These are phyloP conservation scores for Penicillium sp. DNA, from an alignment of 2,329 filamentous ascomycete species.

Conservation along the genomic window DNA sequence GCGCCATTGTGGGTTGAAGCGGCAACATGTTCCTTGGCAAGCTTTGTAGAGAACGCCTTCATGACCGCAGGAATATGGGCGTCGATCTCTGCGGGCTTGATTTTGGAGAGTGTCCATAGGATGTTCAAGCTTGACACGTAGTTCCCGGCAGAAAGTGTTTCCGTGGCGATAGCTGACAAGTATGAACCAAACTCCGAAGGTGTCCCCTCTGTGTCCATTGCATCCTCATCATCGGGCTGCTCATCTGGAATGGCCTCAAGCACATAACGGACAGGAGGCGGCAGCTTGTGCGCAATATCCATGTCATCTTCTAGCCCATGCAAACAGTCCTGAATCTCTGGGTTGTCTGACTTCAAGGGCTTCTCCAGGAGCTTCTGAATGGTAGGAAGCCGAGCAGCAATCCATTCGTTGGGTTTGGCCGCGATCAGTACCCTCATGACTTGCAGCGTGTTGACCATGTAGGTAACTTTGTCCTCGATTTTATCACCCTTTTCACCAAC, in stretches of 20 bases:
- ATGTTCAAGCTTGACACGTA: conserved; percentile 90
- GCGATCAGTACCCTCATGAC: conserved; percentile 87
- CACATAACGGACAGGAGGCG: conserved; percentile 76
- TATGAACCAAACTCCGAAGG: conserved; percentile 85
- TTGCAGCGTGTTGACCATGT: conserved; percentile 90
- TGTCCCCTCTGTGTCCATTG: conserved; percentile 70
- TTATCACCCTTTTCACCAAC: conserved; percentile 81
- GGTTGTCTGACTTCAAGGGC: conserved; percentile 79
- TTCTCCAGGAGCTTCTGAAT: conserved; percentile 90
- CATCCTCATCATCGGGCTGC: conserved; percentile 76
- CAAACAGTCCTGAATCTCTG: conserved; percentile 90
- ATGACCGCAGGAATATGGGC: conserved; percentile 83
- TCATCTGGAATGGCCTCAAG: conserved; percentile 85
- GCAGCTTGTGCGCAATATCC: conserved; percentile 68
- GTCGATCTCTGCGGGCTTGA: conserved; percentile 83
- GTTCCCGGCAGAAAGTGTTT: conserved; percentile 76
- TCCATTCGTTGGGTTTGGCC: conserved; percentile 86
- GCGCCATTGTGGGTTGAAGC: conserved; percentile 56
- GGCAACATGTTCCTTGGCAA: conserved; percentile 88
- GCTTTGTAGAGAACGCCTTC: conserved; percentile 88
- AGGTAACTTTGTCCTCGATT: conserved; percentile 76
- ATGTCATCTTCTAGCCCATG: conserved; percentile 70
- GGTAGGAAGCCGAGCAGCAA: conserved; percentile 70
- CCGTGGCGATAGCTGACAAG: conserved; percentile 80
- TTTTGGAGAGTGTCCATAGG: conserved; percentile 84